Evolutionary conservation across 805 yeast genomes (phyloP).

Genomic region (Kodamaea fukazawae): DNA sequence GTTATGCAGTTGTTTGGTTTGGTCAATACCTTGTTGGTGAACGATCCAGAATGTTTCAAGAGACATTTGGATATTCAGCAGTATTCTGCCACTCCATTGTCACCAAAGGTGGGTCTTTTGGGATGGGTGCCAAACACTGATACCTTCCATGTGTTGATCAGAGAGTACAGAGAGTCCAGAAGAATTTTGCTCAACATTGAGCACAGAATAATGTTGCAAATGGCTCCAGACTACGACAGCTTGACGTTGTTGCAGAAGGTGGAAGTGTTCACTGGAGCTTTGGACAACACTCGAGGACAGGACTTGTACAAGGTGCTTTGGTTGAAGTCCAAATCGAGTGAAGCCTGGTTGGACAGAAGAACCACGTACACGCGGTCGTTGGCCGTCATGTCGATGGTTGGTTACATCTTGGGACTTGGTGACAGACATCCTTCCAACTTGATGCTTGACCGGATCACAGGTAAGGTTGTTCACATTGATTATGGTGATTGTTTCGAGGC

Average conservation of each 20-base stretch:
- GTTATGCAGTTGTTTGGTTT: constrained; percentile 97
- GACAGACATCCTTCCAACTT: constrained; percentile 97
- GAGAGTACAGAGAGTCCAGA: constrained; percentile 89
- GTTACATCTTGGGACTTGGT: constrained; percentile 78
- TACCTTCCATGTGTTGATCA: constrained; percentile 88
- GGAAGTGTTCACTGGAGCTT: constrained; percentile 93
- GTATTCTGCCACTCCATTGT: constrained; percentile 90
- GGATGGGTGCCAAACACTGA: constrained; percentile 99
- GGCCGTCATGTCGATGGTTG: constrained; percentile 98
- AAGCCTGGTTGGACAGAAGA: constrained; percentile 96
- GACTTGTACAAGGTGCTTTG: constrained; percentile 93
- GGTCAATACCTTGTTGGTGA: constrained; percentile 83
- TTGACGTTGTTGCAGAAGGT: constrained; percentile 87
- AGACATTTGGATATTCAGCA: constrained; percentile 91
- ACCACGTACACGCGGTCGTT: constrained; percentile 93
- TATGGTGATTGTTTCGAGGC: constrained; percentile 99
- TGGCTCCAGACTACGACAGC: constrained; percentile 96
- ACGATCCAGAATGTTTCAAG: constrained; percentile 94
- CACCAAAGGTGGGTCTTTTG: constrained; percentile 93
- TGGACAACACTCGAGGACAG: constrained; percentile 94
- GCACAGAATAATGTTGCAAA: constrained; percentile 92
- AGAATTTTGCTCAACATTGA: constrained; percentile 88
- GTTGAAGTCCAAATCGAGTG: constrained; percentile 94
- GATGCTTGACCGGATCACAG: constrained; percentile 92
- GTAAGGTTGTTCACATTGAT: constrained; percentile 95